Conservation (phyloP, 768 basidiomycete species). For the Neoboletus subvelutipes region DNA sequence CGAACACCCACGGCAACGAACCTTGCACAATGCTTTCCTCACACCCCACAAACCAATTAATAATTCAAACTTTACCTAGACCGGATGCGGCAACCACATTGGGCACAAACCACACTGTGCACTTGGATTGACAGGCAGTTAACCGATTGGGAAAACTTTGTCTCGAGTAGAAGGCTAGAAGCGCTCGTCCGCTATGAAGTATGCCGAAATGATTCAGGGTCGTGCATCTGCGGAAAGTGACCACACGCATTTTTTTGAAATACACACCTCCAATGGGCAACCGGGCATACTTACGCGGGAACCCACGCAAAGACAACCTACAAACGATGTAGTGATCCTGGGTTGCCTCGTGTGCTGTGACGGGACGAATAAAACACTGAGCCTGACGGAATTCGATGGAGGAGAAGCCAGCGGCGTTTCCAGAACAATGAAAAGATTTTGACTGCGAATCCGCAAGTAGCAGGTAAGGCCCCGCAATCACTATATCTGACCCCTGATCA, state of each 20-base stretch:
- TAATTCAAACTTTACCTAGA: not conserved
- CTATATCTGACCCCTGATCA: conserved; percentile 27
- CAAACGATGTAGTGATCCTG: not conserved
- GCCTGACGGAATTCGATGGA: conserved; percentile 6
- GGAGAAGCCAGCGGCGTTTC: conserved; percentile 24
- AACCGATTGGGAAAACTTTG: conserved; percentile 18
- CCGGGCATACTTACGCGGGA: conserved; percentile 1
- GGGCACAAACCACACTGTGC: not conserved
- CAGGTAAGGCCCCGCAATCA: conserved; percentile 22
- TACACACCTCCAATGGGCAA: not conserved
- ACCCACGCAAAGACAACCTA: not conserved
- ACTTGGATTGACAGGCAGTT: not conserved
- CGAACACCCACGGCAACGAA: not conserved
- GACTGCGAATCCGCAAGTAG: conserved; percentile 30
- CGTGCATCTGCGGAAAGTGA: conserved; percentile 7
- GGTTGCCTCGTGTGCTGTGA: conserved; percentile 4
- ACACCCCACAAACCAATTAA: not conserved
- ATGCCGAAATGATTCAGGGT: conserved; percentile 34
- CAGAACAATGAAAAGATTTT: conserved; percentile 19
- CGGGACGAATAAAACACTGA: not conserved
- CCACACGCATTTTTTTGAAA: conserved; percentile 6
- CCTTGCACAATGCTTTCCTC: not conserved
- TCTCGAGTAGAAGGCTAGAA: conserved; percentile 13
- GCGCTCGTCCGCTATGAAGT: conserved; percentile 14
- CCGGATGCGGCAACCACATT: conserved; percentile 4